Conservation (phyloP, 108 stramenopile species). For the Cylindrotheca fusiformis region DNA sequence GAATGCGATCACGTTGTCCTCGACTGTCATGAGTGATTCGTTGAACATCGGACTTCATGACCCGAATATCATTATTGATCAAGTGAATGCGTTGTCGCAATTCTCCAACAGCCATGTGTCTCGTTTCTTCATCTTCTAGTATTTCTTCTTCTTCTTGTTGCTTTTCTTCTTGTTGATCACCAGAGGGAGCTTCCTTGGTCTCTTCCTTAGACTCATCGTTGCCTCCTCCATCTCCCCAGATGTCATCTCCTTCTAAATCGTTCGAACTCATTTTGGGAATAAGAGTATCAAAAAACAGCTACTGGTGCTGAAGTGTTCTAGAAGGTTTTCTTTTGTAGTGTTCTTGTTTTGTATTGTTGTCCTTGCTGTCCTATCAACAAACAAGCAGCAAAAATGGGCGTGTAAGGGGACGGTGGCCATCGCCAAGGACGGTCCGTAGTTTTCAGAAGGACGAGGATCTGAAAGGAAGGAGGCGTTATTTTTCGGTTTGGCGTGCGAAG, state of each 20-base stretch:
- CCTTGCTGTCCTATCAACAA: background rate
- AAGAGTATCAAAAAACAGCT: no score
- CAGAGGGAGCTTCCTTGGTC: conserved; percentile 18
- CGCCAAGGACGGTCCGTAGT: no score
- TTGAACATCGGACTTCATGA: conserved; percentile 95
- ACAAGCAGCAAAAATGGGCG: background rate
- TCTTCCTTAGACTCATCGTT: conserved; percentile 24
- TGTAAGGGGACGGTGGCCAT: no score
- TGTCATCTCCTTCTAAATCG: conserved; percentile 91
- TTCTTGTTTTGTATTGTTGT: background rate
- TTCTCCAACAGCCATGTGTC: conserved; percentile 87
- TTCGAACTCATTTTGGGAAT: conserved; percentile 44
- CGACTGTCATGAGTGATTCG: conserved; percentile 92
- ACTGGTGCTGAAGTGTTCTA: no score
- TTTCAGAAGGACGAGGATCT: conserved; percentile 1
- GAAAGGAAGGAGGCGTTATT: background rate
- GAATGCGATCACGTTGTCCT: conserved; percentile 91
- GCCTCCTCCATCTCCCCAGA: conserved; percentile 85
- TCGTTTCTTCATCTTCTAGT: conserved; percentile 79
- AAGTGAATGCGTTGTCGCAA: conserved; percentile 95
- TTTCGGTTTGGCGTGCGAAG: no score
- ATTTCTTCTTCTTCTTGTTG: conserved; percentile 38
- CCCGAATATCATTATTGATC: conserved; percentile 96
- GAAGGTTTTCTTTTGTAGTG: background rate
- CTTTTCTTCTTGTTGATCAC: conserved; percentile 14